phyloP scores from a whole-genome alignment of 805 yeast genomes.

The Wickerhamiella vanderwaltii region DNA sequence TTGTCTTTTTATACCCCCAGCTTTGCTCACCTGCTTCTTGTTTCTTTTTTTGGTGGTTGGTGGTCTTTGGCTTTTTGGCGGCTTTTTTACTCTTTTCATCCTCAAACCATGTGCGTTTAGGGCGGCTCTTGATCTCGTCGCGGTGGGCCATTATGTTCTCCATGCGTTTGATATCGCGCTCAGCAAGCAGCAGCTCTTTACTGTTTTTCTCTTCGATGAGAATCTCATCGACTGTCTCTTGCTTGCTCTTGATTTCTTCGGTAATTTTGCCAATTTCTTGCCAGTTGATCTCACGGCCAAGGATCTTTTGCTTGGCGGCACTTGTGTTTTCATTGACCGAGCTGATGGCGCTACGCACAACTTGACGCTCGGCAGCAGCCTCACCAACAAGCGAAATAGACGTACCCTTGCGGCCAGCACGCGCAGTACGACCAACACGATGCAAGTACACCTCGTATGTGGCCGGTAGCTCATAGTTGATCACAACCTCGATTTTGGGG shows the following conservation, averaged over 20 bases:
- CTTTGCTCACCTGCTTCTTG: slow-evolving; percentile 47
- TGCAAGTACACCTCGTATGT: slow-evolving; percentile 83
- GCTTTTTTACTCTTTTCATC: slow-evolving; percentile 30
- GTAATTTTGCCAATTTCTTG: slow-evolving; percentile 58
- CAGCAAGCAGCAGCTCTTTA: slow-evolving; percentile 77
- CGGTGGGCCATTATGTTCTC: slow-evolving; percentile 70
- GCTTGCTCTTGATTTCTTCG: slow-evolving; percentile 46
- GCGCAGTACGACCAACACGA: slow-evolving; percentile 98
- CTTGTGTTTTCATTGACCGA: slow-evolving; percentile 38
- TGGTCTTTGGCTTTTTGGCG: slow-evolving; percentile 31
- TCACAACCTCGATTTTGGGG: slow-evolving; percentile 89
- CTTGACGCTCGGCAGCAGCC: slow-evolving; percentile 67
- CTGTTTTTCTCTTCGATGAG: slow-evolving; percentile 78
- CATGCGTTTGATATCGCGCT: slow-evolving; percentile 79
- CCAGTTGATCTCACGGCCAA: slow-evolving; percentile 94
- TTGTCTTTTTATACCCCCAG: slow-evolving; percentile 70
- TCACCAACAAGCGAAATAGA: slow-evolving; percentile 94
- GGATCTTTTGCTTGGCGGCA: slow-evolving; percentile 40
- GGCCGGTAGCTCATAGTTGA: slow-evolving; percentile 94
- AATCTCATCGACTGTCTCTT: slow-evolving; percentile 57
- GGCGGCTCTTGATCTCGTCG: slow-evolving; percentile 76
- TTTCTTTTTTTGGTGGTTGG: slow-evolving; percentile 50
- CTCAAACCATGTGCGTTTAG: slow-evolving; percentile 96
- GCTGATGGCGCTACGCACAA: slow-evolving; percentile 83
- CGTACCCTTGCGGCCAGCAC: slow-evolving; percentile 95